A percentile compares a stretch with the other conserved stretches of the same genome.
phyloP scores from a whole-genome alignment of 176 grass and related monocot genomes.

The Poa pratensis region DNA sequence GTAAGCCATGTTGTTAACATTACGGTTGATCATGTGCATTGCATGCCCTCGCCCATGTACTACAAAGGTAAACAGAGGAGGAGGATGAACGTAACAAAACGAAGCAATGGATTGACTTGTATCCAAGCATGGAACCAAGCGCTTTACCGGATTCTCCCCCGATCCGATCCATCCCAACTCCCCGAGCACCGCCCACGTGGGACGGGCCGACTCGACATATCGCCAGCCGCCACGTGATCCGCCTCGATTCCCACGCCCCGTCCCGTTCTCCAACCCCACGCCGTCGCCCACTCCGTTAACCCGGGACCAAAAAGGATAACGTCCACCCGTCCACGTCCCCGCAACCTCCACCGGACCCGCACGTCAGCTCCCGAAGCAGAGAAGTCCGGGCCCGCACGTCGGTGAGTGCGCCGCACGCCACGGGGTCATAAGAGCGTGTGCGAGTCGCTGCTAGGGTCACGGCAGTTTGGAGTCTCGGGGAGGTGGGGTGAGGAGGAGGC shows the following conservation, averaged over 20 bases:
- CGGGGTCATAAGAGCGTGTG: constrained; percentile 2
- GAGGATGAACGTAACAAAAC: neutral
- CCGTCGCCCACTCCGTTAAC: neutral
- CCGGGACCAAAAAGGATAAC: neutral
- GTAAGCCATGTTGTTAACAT: neutral
- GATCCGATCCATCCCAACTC: too few species aligned
- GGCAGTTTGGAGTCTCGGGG: constrained; percentile 42
- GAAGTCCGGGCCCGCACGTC: neutral
- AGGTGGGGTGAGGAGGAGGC: constrained; percentile 31
- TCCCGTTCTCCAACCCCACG: neutral
- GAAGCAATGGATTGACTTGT: constrained; percentile 18
- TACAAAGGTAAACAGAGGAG: neutral
- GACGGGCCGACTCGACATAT: neutral
- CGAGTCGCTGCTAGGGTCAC: neutral
- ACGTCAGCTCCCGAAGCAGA: too few species aligned
- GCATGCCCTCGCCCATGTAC: neutral
- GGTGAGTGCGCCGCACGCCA: neutral
- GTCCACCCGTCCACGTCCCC: neutral
- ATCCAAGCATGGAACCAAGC: constrained; percentile 22
- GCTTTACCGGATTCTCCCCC: neutral
- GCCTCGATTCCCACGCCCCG: neutral
- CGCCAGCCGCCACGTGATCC: neutral
- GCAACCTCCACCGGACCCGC: neutral
- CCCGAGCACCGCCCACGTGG: constrained; percentile 18
- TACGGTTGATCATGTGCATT: neutral